phyloP scores from a whole-genome alignment of 805 yeast species.

The Yarrowia hollandica region DNA sequence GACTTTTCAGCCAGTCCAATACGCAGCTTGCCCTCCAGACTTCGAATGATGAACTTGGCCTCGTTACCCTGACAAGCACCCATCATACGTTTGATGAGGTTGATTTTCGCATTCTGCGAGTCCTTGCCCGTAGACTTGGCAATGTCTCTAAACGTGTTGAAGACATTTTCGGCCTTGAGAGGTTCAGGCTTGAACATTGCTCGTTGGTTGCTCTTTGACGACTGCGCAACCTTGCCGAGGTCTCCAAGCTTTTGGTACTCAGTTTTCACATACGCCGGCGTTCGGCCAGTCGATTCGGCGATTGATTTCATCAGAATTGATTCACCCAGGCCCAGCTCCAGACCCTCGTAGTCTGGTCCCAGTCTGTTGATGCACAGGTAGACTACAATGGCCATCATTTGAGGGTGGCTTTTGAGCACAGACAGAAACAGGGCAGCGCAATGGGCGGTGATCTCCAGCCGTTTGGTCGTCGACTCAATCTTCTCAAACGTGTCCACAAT shows the following conservation, averaged over 20 bases:
- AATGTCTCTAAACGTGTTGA: slow-evolving; percentile 68
- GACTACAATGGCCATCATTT: slow-evolving; percentile 64
- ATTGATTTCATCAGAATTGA: slow-evolving; percentile 83
- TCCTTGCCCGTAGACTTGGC: slow-evolving; percentile 78
- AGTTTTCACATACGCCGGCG: slow-evolving; percentile 63
- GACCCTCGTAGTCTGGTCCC: slow-evolving; percentile 95
- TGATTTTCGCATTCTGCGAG: slow-evolving; percentile 76
- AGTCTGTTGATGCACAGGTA: slow-evolving; percentile 83
- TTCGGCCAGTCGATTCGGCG: slow-evolving; percentile 84
- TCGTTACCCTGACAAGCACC: slow-evolving; percentile 84
- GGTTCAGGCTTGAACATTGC: slow-evolving; percentile 92
- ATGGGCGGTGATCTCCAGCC: slow-evolving; percentile 75
- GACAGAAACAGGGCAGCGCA: slow-evolving; percentile 72
- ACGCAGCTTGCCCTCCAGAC: slow-evolving; percentile 88
- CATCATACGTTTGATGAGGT: slow-evolving; percentile 75
- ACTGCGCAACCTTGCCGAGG: slow-evolving; percentile 83
- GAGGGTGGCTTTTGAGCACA: slow-evolving; percentile 56
- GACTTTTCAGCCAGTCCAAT: slow-evolving; percentile 95
- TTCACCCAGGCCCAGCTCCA: slow-evolving; percentile 93
- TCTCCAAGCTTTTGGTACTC: slow-evolving; percentile 85
- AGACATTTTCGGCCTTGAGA: slow-evolving; percentile 70
- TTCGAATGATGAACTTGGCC: slow-evolving; percentile 86
- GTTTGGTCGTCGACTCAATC: slow-evolving; percentile 76
- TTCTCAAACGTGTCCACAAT: slow-evolving; percentile 68
- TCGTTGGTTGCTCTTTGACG: slow-evolving; percentile 80